Evolutionary conservation across 2,329 filamentous ascomycete species (phyloP), one percentile per base, ranked within the genome.

Genomic region (Scopulariopsis brevicaulis): DNA sequence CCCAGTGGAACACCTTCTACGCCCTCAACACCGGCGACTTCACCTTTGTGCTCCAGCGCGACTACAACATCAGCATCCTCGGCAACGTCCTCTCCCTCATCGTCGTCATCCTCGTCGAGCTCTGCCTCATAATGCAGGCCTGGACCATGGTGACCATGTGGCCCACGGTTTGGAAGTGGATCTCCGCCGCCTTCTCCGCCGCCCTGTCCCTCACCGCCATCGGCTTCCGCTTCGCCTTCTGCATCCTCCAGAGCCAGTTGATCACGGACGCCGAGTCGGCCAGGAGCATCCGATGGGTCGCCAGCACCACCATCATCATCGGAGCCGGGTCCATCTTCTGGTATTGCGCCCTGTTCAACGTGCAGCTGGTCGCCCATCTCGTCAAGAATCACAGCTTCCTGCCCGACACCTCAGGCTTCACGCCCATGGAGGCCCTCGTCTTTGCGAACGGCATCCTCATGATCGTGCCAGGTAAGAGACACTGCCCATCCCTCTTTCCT

Each of bases 1-100:
- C 83, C 2, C 73, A 77, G 4, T 85, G 83, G 63, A 74, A 78
- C 63, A 74, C 84, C 56, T 78, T 85, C 58, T 91, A 90, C 68
- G 71, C 78, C 24, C 71, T 77, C 61, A 80, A 84, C 65, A 69
- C 79, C 2, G 67, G 65, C 3, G 85, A 90, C 70, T 79, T 72
- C 59, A 73, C 72, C 2, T 66, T 67, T 3, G 74, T 89, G 20
- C 70, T 74, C 0, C 43, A 34, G 0, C 51, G 28, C 32, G 73
- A 75, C 62, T 73, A 69, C 60, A 59, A 65, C 52, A 63, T 64
- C 53, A 74, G 70, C 60, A 67, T 74, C 3, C 69, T 69, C 0
- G 72, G 70, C 8, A 77, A 73, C 22, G 68, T 70, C 22, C 65
- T 78, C 57, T 72, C 72, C 5, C 63, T 78, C 34, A 65, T 78